These are phyloP conservation scores for Simplicillium aogashimaense DNA, from an alignment of 2,329 filamentous ascomycete genomes.

Conservation along the genomic window DNA sequence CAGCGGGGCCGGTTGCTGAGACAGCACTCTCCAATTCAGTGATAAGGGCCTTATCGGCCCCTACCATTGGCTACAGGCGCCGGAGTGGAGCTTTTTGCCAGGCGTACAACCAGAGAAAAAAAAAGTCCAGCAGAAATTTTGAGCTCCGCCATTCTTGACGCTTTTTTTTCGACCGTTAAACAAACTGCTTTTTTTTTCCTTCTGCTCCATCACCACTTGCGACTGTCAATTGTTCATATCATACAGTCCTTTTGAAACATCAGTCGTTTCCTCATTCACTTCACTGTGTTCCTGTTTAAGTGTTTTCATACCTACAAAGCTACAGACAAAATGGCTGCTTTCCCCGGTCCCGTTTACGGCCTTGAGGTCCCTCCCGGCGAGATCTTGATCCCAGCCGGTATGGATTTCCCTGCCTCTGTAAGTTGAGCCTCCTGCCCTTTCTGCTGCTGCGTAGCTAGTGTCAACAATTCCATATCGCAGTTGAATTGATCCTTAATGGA, in stretches of 20 bases:
- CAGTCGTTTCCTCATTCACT: not conserved
- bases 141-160: not conserved
- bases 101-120: conserved; percentile 5
- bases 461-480: conserved; percentile 2
- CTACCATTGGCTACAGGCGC: not conserved
- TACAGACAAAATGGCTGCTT: conserved; percentile 39
- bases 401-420: conserved; percentile 77
- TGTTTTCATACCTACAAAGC: conserved; percentile 1
- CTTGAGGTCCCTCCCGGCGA: conserved; percentile 82
- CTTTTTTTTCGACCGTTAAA: not conserved
- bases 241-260: not conserved
- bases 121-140: conserved; percentile 1
- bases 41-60: conserved; percentile 5
- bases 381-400: conserved; percentile 67
- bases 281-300: not conserved
- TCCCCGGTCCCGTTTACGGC: conserved; percentile 77
- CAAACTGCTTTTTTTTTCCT: conserved; percentile 1
- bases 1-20: conserved; percentile 6
- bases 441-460: not conserved
- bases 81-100: not conserved
- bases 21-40: conserved; percentile 2
- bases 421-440: conserved; percentile 25
- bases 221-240: not conserved
- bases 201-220: conserved; percentile 1
- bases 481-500: conserved; percentile 10